phyloP scores from a whole-genome alignment of 2,329 filamentous ascomycete species.

The Xylaria sp. region DNA sequence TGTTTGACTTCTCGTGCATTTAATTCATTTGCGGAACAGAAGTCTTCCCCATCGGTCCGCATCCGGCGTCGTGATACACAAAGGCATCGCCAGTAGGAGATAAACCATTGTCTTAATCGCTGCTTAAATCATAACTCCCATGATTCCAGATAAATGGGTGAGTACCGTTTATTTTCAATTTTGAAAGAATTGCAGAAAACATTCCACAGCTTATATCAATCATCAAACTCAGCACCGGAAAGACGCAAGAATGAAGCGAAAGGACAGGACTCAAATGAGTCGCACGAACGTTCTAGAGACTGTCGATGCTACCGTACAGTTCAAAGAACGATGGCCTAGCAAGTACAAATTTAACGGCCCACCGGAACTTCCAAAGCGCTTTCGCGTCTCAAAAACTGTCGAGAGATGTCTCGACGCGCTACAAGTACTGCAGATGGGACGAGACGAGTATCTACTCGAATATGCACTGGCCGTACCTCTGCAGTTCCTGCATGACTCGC shows the following conservation, averaged over 20 bases:
- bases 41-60: background rate
- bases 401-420: conserved; percentile 21
- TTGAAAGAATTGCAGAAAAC: no score
- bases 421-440: conserved; percentile 17
- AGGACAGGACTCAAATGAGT: background rate
- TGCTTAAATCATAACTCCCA: background rate
- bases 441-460: conserved; percentile 11
- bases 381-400: background rate
- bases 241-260: conserved; percentile 15
- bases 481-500: conserved; percentile 29
- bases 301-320: background rate
- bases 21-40: background rate
- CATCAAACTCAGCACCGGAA: background rate
- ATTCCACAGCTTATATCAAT: background rate
- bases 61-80: conserved; percentile 19
- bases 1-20: background rate
- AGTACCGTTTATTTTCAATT: background rate
- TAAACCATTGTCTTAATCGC: background rate
- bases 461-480: conserved; percentile 21
- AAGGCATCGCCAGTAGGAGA: background rate
- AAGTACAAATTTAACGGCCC: conserved; percentile 18
- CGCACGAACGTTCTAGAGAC: conserved; percentile 21
- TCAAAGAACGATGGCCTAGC: conserved; percentile 25
- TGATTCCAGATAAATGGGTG: background rate
- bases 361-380: conserved; percentile 13